These are phyloP conservation scores for Auriculariales sp. DNA, from an alignment of 768 basidiomycete species.

Conservation along the genomic window DNA sequence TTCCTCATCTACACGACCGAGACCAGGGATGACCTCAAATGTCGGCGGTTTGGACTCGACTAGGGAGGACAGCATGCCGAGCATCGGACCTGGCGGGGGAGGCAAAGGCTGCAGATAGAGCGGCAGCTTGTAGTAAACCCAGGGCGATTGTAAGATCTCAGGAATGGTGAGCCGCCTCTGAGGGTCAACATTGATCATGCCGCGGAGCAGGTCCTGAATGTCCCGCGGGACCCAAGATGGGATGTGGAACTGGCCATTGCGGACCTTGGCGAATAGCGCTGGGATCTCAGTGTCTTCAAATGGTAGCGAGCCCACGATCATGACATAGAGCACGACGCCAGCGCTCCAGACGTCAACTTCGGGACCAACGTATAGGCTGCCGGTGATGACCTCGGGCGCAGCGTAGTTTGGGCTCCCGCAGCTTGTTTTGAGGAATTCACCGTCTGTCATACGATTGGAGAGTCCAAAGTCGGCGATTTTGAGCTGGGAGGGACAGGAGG, in stretches of 20 bases:
- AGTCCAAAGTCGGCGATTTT: slow-evolving; percentile 99
- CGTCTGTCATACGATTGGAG: slow-evolving; percentile 90
- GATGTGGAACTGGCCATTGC: slow-evolving; percentile 78
- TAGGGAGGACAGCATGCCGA: slow-evolving; percentile 58
- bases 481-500: slow-evolving; percentile 22
- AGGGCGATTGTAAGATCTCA: slow-evolving; percentile 83
- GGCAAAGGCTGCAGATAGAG: slow-evolving; percentile 79
- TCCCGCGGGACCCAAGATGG: slow-evolving; percentile 71
- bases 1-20: slow-evolving; percentile 85
- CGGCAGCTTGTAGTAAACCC: slow-evolving; percentile 75
- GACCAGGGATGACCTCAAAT: slow-evolving; percentile 78
- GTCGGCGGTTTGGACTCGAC: slow-evolving; percentile 57
- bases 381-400: slow-evolving; percentile 93
- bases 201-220: slow-evolving; percentile 61
- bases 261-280: slow-evolving; percentile 85
- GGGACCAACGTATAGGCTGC: slow-evolving; percentile 89
- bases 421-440: slow-evolving; percentile 91
- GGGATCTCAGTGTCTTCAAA: slow-evolving; percentile 98
- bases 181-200: slow-evolving; percentile 91
- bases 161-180: slow-evolving; percentile 87
- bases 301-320: slow-evolving; percentile 88
- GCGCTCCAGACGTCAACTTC: slow-evolving; percentile 99
- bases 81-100: slow-evolving; percentile 58
- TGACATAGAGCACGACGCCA: slow-evolving; percentile 97
- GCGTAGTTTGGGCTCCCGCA: slow-evolving; percentile 99